Evolutionary conservation across 352 stramenopile genomes (phyloP).

Genomic region (Elongisporangium senticosum): DNA sequence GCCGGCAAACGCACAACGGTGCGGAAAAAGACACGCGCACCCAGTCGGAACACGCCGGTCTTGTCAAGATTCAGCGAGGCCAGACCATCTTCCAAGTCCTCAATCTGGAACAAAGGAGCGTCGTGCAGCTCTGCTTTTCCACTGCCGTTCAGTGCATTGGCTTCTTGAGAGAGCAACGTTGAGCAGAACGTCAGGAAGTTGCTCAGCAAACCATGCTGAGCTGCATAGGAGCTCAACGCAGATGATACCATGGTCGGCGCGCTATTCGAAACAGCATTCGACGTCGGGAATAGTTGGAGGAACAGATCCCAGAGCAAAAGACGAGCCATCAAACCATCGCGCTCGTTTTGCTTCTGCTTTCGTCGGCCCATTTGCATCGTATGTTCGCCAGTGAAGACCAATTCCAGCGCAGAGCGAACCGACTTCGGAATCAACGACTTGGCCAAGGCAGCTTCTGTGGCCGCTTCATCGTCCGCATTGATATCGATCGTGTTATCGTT

Average conservation of each 20-base stretch:
- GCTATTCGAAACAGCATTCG: constrained; percentile 4
- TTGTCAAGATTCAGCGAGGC: constrained; percentile 28
- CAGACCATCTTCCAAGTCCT: constrained; percentile 27
- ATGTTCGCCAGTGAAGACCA: constrained; percentile 35
- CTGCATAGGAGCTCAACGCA: constrained; percentile 65
- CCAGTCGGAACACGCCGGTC: constrained; percentile 39
- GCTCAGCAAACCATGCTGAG: constrained; percentile 46
- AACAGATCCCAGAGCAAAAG: constrained; percentile 82
- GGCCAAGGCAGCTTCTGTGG: constrained; percentile 59
- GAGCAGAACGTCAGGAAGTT: constrained; percentile 62
- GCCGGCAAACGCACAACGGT: constrained; percentile 77
- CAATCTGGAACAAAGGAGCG: constrained; percentile 34
- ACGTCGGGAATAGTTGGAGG: constrained; percentile 67
- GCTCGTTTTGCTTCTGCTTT: constrained; percentile 46
- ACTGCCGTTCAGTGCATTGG: constrained; percentile 19
- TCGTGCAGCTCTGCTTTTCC: constrained; percentile 36
- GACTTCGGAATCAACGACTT: constrained; percentile 60
- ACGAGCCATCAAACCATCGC: constrained; percentile 43
- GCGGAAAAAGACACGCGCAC: constrained; percentile 71
- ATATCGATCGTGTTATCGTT: constrained; percentile 54
- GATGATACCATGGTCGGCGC: constrained; percentile 47
- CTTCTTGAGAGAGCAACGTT: constrained; percentile 59
- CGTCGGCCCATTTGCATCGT: constrained; percentile 37
- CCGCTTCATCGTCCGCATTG: constrained; percentile 73
- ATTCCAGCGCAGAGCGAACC: constrained; percentile 51